Evolutionary conservation across 306 rosid genomes (phyloP).

Genomic region (Gleditsia sinensis): DNA sequence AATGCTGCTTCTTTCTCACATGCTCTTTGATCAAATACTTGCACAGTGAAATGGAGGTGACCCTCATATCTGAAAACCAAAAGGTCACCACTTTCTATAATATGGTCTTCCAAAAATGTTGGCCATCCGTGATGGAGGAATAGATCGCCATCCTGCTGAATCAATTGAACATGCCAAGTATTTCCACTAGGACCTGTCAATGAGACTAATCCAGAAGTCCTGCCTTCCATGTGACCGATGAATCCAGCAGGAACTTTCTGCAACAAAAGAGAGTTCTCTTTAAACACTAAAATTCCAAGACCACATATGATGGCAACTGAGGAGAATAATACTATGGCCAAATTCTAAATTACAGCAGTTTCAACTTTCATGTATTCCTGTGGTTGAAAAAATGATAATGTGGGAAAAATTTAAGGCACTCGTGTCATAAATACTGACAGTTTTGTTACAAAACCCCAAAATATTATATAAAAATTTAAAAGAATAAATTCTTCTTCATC

Average conservation of each 20-base stretch:
- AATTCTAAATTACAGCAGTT: background rate
- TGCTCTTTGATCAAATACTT: slow-evolving; percentile 73
- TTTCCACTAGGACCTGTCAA: slow-evolving; percentile 84
- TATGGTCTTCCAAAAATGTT: slow-evolving; percentile 68
- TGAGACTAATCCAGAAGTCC: slow-evolving; percentile 52
- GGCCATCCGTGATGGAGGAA: slow-evolving; percentile 79
- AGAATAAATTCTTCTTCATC: background rate
- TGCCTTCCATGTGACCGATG: slow-evolving; percentile 58
- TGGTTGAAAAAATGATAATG: background rate
- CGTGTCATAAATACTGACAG: background rate
- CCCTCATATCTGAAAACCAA: slow-evolving; percentile 81
- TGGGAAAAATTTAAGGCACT: slow-evolving; percentile 9
- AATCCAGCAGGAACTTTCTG: slow-evolving; percentile 84
- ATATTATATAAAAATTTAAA: no score
- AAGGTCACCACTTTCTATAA: slow-evolving; percentile 76
- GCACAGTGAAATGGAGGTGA: slow-evolving; percentile 70
- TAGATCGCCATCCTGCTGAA: slow-evolving; percentile 57
- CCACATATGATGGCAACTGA: background rate
- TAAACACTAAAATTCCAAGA: slow-evolving; percentile 13
- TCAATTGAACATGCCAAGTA: slow-evolving; percentile 61
- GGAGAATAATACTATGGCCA: background rate
- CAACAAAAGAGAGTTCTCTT: slow-evolving; percentile 28
- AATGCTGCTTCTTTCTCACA: slow-evolving; percentile 89
- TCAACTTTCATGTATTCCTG: background rate
- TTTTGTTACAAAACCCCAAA: background rate